Conservation (phyloP, 495 filamentous ascomycete species). For the Lepraria neglecta region DNA sequence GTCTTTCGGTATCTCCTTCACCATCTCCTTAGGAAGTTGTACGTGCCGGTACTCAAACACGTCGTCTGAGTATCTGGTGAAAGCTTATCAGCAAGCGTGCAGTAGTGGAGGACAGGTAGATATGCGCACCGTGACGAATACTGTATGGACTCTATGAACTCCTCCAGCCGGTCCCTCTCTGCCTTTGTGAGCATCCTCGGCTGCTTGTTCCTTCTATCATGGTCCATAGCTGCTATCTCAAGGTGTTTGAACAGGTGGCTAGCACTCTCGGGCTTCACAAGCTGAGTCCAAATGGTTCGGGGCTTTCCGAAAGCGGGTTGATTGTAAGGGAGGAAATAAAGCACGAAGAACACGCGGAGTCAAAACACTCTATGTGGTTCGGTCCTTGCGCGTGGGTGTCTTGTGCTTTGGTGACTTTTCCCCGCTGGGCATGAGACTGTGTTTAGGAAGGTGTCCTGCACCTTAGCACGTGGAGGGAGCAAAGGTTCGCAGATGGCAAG, state of each 20-base stretch:
- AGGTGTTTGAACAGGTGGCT: background rate
- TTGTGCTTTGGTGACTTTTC: background rate
- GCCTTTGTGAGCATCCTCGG: slow-evolving; percentile 72
- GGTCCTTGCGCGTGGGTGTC: background rate
- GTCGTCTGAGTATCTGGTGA: slow-evolving; percentile 71
- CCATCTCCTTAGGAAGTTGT: slow-evolving; percentile 93
- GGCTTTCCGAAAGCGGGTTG: background rate
- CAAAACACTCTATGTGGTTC: background rate
- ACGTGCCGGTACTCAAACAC: slow-evolving; percentile 94
- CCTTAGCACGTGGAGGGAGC: background rate
- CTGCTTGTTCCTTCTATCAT: slow-evolving; percentile 82
- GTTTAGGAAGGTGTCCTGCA: slow-evolving; percentile 1
- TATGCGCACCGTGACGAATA: slow-evolving; percentile 79
- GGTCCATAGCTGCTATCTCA: slow-evolving; percentile 47
- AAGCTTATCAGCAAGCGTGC: slow-evolving; percentile 8
- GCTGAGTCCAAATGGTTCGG: background rate
- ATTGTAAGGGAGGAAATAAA: background rate
- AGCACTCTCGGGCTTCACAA: background rate
- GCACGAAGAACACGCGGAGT: background rate
- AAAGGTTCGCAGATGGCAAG: background rate
- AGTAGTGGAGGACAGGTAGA: background rate
- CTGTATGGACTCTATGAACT: slow-evolving; percentile 87
- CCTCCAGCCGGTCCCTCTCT: slow-evolving; percentile 76
- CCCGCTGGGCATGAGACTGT: background rate
- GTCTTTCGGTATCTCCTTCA: slow-evolving; percentile 91